Conservation (phyloP, 805 yeast genomes). For the Lachancea sp. region DNA sequence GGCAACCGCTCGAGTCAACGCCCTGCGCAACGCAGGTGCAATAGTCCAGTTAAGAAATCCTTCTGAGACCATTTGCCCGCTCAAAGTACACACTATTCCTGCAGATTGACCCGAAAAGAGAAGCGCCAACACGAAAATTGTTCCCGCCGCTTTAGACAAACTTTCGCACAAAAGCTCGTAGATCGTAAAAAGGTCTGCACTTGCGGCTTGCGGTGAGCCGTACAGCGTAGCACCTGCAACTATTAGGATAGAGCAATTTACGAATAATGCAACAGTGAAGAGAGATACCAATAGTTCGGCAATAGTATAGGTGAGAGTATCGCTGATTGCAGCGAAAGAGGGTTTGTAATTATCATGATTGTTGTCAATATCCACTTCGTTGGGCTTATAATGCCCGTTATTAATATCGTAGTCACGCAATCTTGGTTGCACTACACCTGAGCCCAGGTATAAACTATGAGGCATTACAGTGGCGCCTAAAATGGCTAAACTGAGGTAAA, state of each 20-base stretch:
- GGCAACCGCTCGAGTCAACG: conserved; percentile 77
- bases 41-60: conserved; percentile 80
- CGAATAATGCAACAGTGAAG: conserved; percentile 85
- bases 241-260: conserved; percentile 79
- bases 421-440: conserved; percentile 83
- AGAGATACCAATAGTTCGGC: conserved; percentile 76
- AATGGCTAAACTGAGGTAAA: conserved; percentile 76
- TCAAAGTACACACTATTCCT: conserved; percentile 89
- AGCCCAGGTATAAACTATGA: conserved; percentile 80
- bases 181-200: conserved; percentile 80
- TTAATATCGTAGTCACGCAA: conserved; percentile 69
- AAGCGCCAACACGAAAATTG: conserved; percentile 77
- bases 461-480: conserved; percentile 96
- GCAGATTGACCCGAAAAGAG: conserved; percentile 87
- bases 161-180: conserved; percentile 56
- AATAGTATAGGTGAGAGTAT: conserved; percentile 74
- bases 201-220: conserved; percentile 51
- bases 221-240: conserved; percentile 86
- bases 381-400: conserved; percentile 51
- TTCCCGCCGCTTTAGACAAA: conserved; percentile 73
- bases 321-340: conserved; percentile 71
- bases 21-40: conserved; percentile 73
- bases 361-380: conserved; percentile 31
- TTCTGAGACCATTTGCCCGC: conserved; percentile 92
- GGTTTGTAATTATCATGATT: conserved; percentile 56